phyloP scores from a whole-genome alignment of 306 rosid genomes.

The Castanea mollissima region DNA sequence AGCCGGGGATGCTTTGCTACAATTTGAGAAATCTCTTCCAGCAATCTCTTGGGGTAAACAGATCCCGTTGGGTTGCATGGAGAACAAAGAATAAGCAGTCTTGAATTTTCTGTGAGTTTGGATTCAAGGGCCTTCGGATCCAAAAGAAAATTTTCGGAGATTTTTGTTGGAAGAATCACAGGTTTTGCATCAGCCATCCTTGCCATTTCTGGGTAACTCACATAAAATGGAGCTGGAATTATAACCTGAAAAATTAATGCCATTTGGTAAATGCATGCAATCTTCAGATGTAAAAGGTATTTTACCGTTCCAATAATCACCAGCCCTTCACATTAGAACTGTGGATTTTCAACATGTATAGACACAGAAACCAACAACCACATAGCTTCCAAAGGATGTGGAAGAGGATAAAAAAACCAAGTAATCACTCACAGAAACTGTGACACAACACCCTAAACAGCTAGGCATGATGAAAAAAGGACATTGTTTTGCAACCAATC shows the following conservation, averaged over 20 bases:
- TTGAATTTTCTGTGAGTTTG: slow-evolving; percentile 68
- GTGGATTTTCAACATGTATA: not conserved
- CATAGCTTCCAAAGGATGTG: not conserved
- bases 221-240: slow-evolving; percentile 95
- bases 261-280: slow-evolving; percentile 5
- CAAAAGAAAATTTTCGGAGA: slow-evolving; percentile 69
- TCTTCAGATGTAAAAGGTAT: not conserved
- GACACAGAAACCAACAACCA: not conserved
- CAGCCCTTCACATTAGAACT: not conserved
- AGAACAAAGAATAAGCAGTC: slow-evolving; percentile 83
- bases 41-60: slow-evolving; percentile 81
- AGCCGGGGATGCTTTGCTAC: slow-evolving; percentile 96
- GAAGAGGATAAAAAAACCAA: not conserved
- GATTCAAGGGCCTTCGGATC: slow-evolving; percentile 79
- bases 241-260: slow-evolving; percentile 57
- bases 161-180: slow-evolving; percentile 72
- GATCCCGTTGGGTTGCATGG: slow-evolving; percentile 98
- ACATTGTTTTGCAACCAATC: not conserved
- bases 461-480: not conserved
- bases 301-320: not conserved
- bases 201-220: slow-evolving; percentile 98
- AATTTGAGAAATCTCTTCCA: slow-evolving; percentile 78
- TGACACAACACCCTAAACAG: not conserved
- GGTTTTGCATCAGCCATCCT: slow-evolving; percentile 94
- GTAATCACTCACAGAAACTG: not conserved